phyloP scores from a whole-genome alignment of 192 early-diverging fungal species.

The Coemansia sp. region DNA sequence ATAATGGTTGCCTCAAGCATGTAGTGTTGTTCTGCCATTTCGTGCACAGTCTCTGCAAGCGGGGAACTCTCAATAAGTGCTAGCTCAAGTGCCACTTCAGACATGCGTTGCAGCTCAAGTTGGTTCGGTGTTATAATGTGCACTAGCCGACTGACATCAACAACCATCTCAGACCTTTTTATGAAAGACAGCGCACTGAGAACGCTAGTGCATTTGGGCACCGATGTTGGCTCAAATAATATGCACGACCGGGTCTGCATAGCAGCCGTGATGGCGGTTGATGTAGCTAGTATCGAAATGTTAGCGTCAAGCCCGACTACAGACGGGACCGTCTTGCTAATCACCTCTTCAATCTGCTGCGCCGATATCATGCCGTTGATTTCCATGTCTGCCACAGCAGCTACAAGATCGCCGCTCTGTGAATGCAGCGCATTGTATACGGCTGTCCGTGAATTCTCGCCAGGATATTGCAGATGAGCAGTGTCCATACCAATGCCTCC shows the following conservation, averaged over 20 bases:
- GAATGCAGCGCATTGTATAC: constrained; percentile 80
- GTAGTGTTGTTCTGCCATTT: constrained; percentile 11
- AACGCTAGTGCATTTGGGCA: constrained; percentile 69
- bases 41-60: constrained; percentile 9
- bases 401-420: constrained; percentile 64
- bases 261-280: constrained; percentile 45
- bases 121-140: constrained; percentile 70
- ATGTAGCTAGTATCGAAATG: constrained; percentile 50
- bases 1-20: constrained; percentile 12
- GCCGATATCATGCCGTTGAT: constrained; percentile 61
- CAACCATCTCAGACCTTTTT: constrained; percentile 11
- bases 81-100: constrained; percentile 20
- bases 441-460: constrained; percentile 57
- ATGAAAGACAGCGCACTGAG: constrained; percentile 50
- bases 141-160: constrained; percentile 24
- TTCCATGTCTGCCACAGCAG: constrained; percentile 92
- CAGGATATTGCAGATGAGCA: constrained; percentile 18
- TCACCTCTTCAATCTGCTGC: constrained; percentile 12
- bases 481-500: constrained; percentile 58
- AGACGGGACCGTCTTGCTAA: constrained; percentile 5
- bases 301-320: constrained; percentile 80
- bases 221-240: constrained; percentile 92
- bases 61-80: constrained; percentile 14
- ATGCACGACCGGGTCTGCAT: constrained; percentile 19
- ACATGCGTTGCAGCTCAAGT: constrained; percentile 68